Base-by-base conservation (phyloP, 108 stramenopile genomes). In the Epithemia pelagica region DNA sequence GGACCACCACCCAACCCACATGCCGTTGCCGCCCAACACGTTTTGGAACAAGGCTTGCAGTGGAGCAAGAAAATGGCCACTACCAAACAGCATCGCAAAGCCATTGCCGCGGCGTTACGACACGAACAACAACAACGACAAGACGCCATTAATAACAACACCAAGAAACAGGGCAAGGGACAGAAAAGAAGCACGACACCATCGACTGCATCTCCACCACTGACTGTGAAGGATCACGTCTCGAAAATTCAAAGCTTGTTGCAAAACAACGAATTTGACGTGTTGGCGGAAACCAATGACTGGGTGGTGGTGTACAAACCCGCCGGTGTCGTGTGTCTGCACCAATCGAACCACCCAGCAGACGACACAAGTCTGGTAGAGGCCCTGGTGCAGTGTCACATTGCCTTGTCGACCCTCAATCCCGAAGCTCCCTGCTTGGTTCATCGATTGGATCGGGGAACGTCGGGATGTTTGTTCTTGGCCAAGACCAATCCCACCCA, bases 401-500 rank as follows among this genome's bases (percentile, higher is more conserved):
- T 88, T 5, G 63, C 73, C 0, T 74, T 91, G 26, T 88, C 87
- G 27, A 88, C 87, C 1, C 31, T 91, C 23, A 88, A 87, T 58
- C 80, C 79, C 0, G 77, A 75, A 53, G 81, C 78, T 1, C 66
- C 73, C 25, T 87, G 90, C 1, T 69, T 89, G 51, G 87, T 92
- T 0, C 91, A 92, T 78, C 81, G 91, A 1, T 61, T 92, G 10
- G 91, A 92, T 75, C 75, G 91, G 32, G 91, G 85, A 29, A 82
- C 88, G 1, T 85, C 84, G 0, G 91, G 91, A 25, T 76, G 73
- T 55, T 52, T 92, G 54, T 51, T 87, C 18, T 52, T 89, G 37
- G 86, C 91, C 10, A 92, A 92, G 65, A 83, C 80, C 27, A 74
- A 88, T 64, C 76, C 71, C 15, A 68, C 73, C 33, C 88, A 89